Base-by-base conservation (phyloP, 2,329 filamentous ascomycete species). In the Fusarium sp. region DNA sequence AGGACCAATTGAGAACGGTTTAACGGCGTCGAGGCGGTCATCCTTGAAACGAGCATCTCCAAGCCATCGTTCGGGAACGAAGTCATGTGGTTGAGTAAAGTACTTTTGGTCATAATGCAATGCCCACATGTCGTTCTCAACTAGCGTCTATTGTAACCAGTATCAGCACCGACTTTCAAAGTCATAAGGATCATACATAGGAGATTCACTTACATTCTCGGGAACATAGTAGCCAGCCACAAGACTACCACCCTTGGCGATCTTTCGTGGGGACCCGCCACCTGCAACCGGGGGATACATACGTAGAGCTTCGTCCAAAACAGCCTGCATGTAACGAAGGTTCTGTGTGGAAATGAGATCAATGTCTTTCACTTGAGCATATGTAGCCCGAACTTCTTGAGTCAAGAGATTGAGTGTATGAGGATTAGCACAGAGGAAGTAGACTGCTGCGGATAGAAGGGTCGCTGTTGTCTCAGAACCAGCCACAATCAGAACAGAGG, bases 401-500 rank as follows among this genome's bases (percentile, higher is more conserved):
- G 47, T n/a, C 30, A 51, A 51, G 4, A 51, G 16, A 6, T 55
- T 41, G 27, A 51, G 5, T 5, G 38, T 68, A 54, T 13, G 65
- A 38, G 41, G 52, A 24, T 25, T 38, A 20, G 34, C 51, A 32
- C 16, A 68, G 29, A 11, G 62, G 54, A 56, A 51, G 22, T 51
- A 62, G 40, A 66, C 20, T 1, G 62, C 57, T n/a, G 57, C 65
- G 3, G 65, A 66, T 13, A 68, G 45, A 13, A 68, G 49, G 1
- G 65, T 66, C 6, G 65, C 62, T 12, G 65, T 68, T 12, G 65
- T 68, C 32, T 68, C 65, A 24, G 57, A 66, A 13, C 62, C 65
- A 8, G 65, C 65, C 20, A 62, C 57, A 3, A 68, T 62, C 3
- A 68, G 27, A 6, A 59, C 61, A 20, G 62, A 48, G n/a, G 65